phyloP scores from a whole-genome alignment of 345 rosid genomes.

The Populus deltoides region DNA sequence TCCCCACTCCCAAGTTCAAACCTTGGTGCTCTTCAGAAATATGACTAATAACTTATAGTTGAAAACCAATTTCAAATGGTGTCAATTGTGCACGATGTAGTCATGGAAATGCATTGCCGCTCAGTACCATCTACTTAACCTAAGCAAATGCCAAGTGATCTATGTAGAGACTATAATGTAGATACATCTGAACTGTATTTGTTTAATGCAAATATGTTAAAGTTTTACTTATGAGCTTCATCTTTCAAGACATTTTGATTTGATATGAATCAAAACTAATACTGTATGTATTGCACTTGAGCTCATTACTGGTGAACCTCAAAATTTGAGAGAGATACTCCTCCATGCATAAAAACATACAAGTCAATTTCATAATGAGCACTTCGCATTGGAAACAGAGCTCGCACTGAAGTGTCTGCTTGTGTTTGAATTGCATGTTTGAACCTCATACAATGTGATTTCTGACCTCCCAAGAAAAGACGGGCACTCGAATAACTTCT shows the following conservation, averaged over 20 bases:
- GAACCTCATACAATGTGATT: background rate
- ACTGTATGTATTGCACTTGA: background rate
- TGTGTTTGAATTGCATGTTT: background rate
- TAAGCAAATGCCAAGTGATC: background rate
- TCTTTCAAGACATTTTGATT: background rate
- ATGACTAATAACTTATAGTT: background rate
- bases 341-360: background rate
- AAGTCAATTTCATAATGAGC: background rate
- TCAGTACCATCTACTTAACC: background rate
- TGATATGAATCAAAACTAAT: background rate
- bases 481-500: background rate
- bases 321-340: background rate
- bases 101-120: background rate
- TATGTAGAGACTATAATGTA: background rate
- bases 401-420: background rate
- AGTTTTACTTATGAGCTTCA: background rate
- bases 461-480: background rate
- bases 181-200: background rate
- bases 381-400: background rate
- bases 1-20: background rate
- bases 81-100: background rate
- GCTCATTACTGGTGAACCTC: background rate
- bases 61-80: background rate
- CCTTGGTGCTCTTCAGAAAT: background rate
- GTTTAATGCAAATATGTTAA: too few species aligned